These are phyloP conservation scores for Meyerozyma sp. DNA, from an alignment of 1,139 yeast species.

Conservation along the genomic window DNA sequence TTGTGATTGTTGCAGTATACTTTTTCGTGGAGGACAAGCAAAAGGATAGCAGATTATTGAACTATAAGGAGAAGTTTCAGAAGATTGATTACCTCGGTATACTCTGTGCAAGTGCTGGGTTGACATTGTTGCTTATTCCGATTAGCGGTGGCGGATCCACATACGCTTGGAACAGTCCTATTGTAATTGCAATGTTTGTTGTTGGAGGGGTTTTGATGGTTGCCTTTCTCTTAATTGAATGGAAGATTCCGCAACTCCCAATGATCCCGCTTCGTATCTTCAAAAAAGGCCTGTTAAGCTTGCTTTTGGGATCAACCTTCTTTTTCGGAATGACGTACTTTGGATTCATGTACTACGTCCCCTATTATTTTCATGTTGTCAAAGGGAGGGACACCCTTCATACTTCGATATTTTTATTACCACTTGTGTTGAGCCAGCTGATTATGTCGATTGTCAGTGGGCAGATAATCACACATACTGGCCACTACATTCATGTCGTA, in stretches of 20 bases:
- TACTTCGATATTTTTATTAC: constrained; percentile 36
- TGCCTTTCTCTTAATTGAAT: constrained; percentile 42
- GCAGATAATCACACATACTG: constrained; percentile 33
- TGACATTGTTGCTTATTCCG: constrained; percentile 42
- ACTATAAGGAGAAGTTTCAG: constrained; percentile 26
- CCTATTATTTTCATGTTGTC: constrained; percentile 50
- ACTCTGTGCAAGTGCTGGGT: constrained; percentile 36
- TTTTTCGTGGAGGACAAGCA: constrained; percentile 19
- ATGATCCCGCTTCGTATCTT: constrained; percentile 51
- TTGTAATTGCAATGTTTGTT: constrained; percentile 41
- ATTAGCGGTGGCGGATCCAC: constrained; percentile 51
- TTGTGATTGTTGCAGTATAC: constrained; percentile 21
- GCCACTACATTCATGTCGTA: constrained; percentile 39
- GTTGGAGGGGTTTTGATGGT: constrained; percentile 40
- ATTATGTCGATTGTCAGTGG: constrained; percentile 38
- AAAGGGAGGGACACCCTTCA: constrained; percentile 32
- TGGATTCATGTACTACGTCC: constrained; percentile 39
- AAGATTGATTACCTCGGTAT: constrained; percentile 50
- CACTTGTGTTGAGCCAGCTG: constrained; percentile 40
- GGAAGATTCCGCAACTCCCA: constrained; percentile 46
- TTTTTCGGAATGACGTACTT: constrained; percentile 47
- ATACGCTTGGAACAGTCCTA: constrained; percentile 45
- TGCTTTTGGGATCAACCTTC: constrained; percentile 39
- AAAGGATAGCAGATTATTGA: constrained; percentile 18
- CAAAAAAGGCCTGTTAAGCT: constrained; percentile 30